phyloP scores from a whole-genome alignment of 768 basidiomycete species.

The Roridomyces roridus region DNA sequence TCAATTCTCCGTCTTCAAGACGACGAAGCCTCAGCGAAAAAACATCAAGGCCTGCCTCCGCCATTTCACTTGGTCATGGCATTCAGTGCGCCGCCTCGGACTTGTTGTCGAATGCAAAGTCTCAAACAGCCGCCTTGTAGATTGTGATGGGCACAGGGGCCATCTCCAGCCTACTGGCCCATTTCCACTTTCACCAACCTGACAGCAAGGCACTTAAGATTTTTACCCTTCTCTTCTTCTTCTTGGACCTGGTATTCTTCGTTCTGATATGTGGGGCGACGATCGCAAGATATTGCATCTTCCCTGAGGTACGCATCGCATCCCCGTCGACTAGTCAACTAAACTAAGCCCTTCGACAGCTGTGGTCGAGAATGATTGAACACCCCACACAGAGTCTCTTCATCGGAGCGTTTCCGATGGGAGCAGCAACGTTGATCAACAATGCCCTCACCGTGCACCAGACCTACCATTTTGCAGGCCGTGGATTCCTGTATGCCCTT shows the following conservation, averaged over 20 bases:
- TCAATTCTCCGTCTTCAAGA: no score
- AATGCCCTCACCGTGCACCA: slow-evolving; percentile 45
- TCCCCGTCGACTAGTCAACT: no score
- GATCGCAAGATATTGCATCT: slow-evolving; percentile 46
- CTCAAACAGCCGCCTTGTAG: background rate
- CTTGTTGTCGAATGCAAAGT: background rate
- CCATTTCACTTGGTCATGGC: slow-evolving; percentile 64
- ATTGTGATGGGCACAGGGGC: slow-evolving; percentile 63
- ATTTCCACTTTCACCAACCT: slow-evolving; percentile 51
- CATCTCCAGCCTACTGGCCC: slow-evolving; percentile 51
- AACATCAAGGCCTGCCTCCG: slow-evolving; percentile 43
- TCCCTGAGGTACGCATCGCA: slow-evolving; percentile 31
- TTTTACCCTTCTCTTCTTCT: slow-evolving; percentile 53
- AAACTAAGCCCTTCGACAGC: background rate
- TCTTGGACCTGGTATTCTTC: slow-evolving; percentile 51
- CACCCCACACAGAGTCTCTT: slow-evolving; percentile 60
- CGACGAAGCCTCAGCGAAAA: slow-evolving; percentile 31
- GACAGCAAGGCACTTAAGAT: slow-evolving; percentile 39
- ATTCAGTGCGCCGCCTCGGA: slow-evolving; percentile 38
- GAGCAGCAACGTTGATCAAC: slow-evolving; percentile 56
- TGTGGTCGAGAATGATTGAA: slow-evolving; percentile 52
- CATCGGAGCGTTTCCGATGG: slow-evolving; percentile 54
- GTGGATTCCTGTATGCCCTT: slow-evolving; percentile 51
- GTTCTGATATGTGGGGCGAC: slow-evolving; percentile 46
- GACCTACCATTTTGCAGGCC: slow-evolving; percentile 54